These are phyloP conservation scores for Russula compacta DNA, from an alignment of 768 basidiomycete species.

Conservation along the genomic window DNA sequence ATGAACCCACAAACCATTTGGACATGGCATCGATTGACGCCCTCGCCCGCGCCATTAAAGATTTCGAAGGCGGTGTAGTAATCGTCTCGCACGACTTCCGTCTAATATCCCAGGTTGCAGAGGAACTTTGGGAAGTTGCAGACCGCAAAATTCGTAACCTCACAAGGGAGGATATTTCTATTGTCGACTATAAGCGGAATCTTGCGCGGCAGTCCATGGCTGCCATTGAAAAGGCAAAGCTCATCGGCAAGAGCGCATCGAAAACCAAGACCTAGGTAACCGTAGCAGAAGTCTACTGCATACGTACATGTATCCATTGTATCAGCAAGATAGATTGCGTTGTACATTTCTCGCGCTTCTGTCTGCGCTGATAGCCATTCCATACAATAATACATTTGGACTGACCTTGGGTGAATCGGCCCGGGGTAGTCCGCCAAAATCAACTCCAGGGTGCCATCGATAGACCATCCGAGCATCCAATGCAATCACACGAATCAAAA, in stretches of 20 bases:
- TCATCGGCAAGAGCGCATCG: conserved; percentile 75
- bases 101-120: conserved; percentile 94
- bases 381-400: too few species aligned
- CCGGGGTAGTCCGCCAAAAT: too few species aligned
- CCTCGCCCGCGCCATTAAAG: conserved; percentile 89
- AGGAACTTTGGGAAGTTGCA: conserved; percentile 99
- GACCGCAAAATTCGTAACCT: conserved; percentile 88
- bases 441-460: too few species aligned
- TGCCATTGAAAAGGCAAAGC: conserved; percentile 87
- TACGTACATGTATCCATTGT: conserved; percentile 4
- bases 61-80: conserved; percentile 95
- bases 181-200: conserved; percentile 88
- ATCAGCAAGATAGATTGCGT: neutral
- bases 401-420: too few species aligned
- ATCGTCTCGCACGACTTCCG: conserved; percentile 99
- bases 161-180: conserved; percentile 83
- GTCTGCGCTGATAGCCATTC: neutral
- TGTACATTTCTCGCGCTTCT: neutral
- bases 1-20: conserved; percentile 95
- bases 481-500: too few species aligned
- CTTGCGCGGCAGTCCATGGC: conserved; percentile 74
- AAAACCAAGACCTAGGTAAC: conserved; percentile 53
- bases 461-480: too few species aligned
- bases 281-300: neutral
- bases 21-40: conserved; percentile 99